Evolutionary conservation across 2,329 filamentous ascomycete species (phyloP).

Genomic region (Fusarium stilboides): DNA sequence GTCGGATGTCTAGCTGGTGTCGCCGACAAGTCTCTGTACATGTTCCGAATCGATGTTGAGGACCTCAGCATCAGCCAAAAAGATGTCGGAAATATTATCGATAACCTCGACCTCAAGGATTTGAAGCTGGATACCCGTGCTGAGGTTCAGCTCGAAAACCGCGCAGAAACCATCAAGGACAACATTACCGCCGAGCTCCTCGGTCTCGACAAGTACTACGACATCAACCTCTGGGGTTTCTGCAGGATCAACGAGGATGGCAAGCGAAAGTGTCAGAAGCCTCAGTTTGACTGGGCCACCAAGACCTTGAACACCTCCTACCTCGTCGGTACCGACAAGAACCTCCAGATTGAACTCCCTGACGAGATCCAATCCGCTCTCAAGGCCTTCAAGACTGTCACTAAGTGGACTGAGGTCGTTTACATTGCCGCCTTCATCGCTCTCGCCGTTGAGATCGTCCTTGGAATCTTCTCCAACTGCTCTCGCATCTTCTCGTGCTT

Average conservation of each 20-base stretch:
- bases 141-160: conserved; percentile 63
- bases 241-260: conserved; percentile 74
- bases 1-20: conserved; percentile 71
- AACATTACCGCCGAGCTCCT: conserved; percentile 73
- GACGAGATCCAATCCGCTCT: conserved; percentile 76
- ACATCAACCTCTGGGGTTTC: conserved; percentile 89
- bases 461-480: conserved; percentile 88
- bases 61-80: conserved; percentile 65
- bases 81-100: conserved; percentile 56
- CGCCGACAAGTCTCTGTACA: conserved; percentile 68
- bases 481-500: conserved; percentile 85
- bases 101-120: conserved; percentile 45
- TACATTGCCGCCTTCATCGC: conserved; percentile 82
- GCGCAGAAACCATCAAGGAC: conserved; percentile 57
- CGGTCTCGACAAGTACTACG: conserved; percentile 82
- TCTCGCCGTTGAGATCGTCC: conserved; percentile 79
- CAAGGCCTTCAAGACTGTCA: conserved; percentile 79
- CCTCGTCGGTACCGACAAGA: conserved; percentile 62
- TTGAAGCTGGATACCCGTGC: conserved; percentile 43
- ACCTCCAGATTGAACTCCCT: conserved; percentile 75
- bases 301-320: conserved; percentile 76
- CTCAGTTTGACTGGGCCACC: conserved; percentile 83
- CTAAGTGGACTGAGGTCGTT: conserved; percentile 86
- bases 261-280: conserved; percentile 77
- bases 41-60: conserved; percentile 74